Conservation (phyloP, 2,329 filamentous ascomycete species). For the Xylaria multiplex region DNA sequence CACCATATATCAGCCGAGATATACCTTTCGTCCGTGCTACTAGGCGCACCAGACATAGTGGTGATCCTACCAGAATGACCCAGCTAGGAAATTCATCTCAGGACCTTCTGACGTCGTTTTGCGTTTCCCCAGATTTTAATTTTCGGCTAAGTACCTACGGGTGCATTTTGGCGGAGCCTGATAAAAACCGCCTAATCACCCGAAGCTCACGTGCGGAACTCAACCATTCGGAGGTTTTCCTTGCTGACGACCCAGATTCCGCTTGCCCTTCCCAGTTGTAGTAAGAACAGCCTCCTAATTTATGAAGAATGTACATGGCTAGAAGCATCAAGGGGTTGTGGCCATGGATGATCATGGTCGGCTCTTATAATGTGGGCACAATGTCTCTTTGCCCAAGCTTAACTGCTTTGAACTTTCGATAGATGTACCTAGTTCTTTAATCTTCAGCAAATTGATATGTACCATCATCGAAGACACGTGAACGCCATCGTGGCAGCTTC, state of each 20-base stretch:
- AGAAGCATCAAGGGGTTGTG: background rate
- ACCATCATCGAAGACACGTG: slow-evolving; percentile 7
- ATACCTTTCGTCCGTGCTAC: slow-evolving; percentile 23
- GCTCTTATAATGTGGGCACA: slow-evolving; percentile 32
- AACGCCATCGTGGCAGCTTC: slow-evolving; percentile 20
- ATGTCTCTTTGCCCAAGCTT: slow-evolving; percentile 20
- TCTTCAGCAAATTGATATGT: slow-evolving; percentile 27
- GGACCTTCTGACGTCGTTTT: slow-evolving; percentile 16
- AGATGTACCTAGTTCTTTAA: slow-evolving; percentile 12
- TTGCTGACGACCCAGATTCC: slow-evolving; percentile 25
- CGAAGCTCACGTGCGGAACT: slow-evolving; percentile 25
- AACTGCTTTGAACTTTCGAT: slow-evolving; percentile 18
- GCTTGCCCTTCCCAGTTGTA: slow-evolving; percentile 29
- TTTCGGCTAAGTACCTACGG: slow-evolving; percentile 36
- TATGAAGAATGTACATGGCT: background rate
- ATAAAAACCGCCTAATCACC: slow-evolving; percentile 35
- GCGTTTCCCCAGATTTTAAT: slow-evolving; percentile 36
- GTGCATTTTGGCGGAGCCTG: slow-evolving; percentile 11
- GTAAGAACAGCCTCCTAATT: slow-evolving; percentile 7
- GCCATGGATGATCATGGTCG: background rate
- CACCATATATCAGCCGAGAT: slow-evolving; percentile 2
- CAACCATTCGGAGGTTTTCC: slow-evolving; percentile 28
- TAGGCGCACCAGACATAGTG: slow-evolving; percentile 9
- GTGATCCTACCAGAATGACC: slow-evolving; percentile 7
- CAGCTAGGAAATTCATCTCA: slow-evolving; percentile 26